phyloP scores from a whole-genome alignment of 345 rosid genomes.

The Turritis glabra region DNA sequence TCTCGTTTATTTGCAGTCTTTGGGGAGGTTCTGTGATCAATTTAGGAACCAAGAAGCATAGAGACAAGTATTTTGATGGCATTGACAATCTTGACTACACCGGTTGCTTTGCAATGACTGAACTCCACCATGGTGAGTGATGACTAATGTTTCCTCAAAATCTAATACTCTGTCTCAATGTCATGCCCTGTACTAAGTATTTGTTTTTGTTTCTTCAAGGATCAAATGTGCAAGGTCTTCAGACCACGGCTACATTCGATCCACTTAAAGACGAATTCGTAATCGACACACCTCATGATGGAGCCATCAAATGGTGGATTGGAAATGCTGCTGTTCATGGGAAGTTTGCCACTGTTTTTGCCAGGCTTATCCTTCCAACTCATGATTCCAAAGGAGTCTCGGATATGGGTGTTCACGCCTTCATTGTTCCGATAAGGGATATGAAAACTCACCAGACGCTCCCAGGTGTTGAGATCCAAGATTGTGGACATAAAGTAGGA shows the following conservation, averaged over 20 bases:
- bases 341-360: slow-evolving; percentile 92
- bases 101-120: slow-evolving; percentile 99
- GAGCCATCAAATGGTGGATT: slow-evolving; percentile 99
- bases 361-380: slow-evolving; percentile 82
- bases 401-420: slow-evolving; percentile 99
- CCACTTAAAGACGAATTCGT: slow-evolving; percentile 77
- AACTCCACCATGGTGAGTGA: slow-evolving; percentile 88
- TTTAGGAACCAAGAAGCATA: slow-evolving; percentile 94
- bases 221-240: slow-evolving; percentile 95
- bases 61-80: slow-evolving; percentile 81
- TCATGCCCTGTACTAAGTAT: background rate
- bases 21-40: slow-evolving; percentile 98
- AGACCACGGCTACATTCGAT: slow-evolving; percentile 86
- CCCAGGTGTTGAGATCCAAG: slow-evolving; percentile 91
- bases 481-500: slow-evolving; percentile 96
- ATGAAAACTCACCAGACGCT: slow-evolving; percentile 76
- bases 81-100: slow-evolving; percentile 83
- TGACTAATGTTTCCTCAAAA: background rate
- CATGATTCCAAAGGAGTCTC: slow-evolving; percentile 69
- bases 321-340: slow-evolving; percentile 99
- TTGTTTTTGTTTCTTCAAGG: slow-evolving; percentile 44
- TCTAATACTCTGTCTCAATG: background rate
- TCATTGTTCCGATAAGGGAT: slow-evolving; percentile 94
- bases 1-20: slow-evolving; percentile 55
- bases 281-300: slow-evolving; percentile 83